Base-by-base conservation (phyloP, 2,329 filamentous ascomycete species). In the Blumeriella jaapii region DNA sequence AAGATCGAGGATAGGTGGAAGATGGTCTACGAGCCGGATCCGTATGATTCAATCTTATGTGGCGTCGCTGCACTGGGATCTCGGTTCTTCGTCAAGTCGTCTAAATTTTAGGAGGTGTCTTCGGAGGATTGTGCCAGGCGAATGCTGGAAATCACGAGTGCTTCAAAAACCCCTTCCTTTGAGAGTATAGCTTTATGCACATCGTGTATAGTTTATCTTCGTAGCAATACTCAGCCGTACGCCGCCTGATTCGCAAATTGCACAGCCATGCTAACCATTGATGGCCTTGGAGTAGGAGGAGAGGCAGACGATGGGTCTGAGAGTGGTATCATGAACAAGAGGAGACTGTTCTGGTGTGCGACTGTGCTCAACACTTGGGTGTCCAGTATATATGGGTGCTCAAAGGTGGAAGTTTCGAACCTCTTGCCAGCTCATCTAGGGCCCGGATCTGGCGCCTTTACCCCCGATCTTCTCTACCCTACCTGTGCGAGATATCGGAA, bases 111-210 rank as follows among this genome's bases (percentile, higher is more conserved):
- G 9, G 33, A 35, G 8, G 24, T 35, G 6, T 17, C 33, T 23
- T 18, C 29, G 14, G 33, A 29, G 2, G 33, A 35, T 5, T 35
- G 33, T 15, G 33, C 33, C 7, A 35, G 29, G 18, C 29, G 33
- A 20, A 35, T 35, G 13, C 26, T 35, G 26, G 33, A 35, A 19
- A 24, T 35, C 25, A 35, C 33, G 18, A 35, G 33, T 20, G 33
- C 33, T 16, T 29, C 33, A 3, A 35, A 29, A 6, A 35, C 25
- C 3, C 33, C 33, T 8, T 35, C 33, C 9, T 35, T 20, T 15
- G 33, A 35, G 26, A 35, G 29, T 13, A 26, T 26, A 15, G 33
- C 33, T 10, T 35, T 26, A 6, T 35, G 33, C 25, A 29, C 25
- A 8, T 18, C 29, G 13, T 6, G 33, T 6, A 35, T 26, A 15